phyloP scores from a whole-genome alignment of 495 filamentous ascomycete genomes.

The Penicillium pancosmium region DNA sequence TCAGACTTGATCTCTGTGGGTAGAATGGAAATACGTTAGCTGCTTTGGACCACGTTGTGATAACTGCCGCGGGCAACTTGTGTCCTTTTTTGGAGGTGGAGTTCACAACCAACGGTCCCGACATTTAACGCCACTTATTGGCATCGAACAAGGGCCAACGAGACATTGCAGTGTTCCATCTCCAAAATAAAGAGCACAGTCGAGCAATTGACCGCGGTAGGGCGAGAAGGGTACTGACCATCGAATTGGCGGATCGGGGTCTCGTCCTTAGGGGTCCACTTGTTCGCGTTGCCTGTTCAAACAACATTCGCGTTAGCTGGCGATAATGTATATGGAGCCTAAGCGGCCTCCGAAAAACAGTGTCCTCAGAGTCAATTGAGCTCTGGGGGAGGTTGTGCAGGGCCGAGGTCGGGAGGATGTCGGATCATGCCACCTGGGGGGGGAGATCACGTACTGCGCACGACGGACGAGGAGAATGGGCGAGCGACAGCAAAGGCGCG shows the following conservation, averaged over 20 bases:
- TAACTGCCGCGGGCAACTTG: conserved; percentile 1
- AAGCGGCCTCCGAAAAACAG: not conserved
- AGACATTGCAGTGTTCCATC: not conserved
- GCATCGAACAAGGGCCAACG: conserved; percentile 8
- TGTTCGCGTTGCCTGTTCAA: conserved; percentile 38
- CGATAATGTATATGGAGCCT: not conserved
- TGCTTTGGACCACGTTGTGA: not conserved
- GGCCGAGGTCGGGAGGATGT: conserved; percentile 24
- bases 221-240: conserved; percentile 35
- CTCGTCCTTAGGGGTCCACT: conserved; percentile 40
- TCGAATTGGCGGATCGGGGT: conserved; percentile 52
- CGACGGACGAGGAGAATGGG: conserved; percentile 52
- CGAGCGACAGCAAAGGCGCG: conserved; percentile 53
- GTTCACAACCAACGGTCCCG: conserved; percentile 19
- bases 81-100: not conserved
- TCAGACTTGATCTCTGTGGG: conserved; percentile 78
- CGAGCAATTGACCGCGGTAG: conserved; percentile 20
- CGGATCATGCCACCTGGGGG: conserved; percentile 29
- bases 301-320: conserved; percentile 34
- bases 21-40: conserved; percentile 10
- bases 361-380: conserved; percentile 25
- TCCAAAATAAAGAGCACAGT: not conserved
- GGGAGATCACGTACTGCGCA: conserved; percentile 48
- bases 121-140: conserved; percentile 10
- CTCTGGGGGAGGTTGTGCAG: conserved; percentile 13